Percentiles rank a stretch among this genome's conserved stretches.
These are phyloP conservation scores for Phlebiopsis gigantea DNA, from an alignment of 768 basidiomycete genomes.

Conservation along the genomic window DNA sequence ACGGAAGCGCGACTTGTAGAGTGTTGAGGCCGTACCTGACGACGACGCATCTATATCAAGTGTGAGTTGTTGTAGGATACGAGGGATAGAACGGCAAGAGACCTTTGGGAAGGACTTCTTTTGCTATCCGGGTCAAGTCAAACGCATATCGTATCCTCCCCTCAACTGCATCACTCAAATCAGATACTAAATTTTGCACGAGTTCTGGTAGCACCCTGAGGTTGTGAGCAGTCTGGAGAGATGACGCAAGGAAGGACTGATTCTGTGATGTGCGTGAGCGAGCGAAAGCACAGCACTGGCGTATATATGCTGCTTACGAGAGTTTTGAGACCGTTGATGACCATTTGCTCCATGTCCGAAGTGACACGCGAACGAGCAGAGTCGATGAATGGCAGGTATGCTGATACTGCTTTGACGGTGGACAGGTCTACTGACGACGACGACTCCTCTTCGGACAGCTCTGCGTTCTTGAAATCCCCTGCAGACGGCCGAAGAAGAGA, in stretches of 20 bases:
- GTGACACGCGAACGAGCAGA: slow-evolving; percentile 66
- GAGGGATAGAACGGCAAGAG: background rate
- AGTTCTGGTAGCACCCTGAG: slow-evolving; percentile 79
- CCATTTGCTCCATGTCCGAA: slow-evolving; percentile 88
- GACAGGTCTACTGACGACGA: slow-evolving; percentile 43
- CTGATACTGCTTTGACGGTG: slow-evolving; percentile 67
- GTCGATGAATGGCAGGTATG: slow-evolving; percentile 68
- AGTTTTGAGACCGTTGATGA: slow-evolving; percentile 69
- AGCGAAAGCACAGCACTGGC: background rate
- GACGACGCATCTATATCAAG: slow-evolving; percentile 18
- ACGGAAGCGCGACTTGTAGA: slow-evolving; percentile 81
- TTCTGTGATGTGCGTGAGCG: slow-evolving; percentile 45
- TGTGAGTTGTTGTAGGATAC: background rate
- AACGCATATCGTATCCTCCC: slow-evolving; percentile 77
- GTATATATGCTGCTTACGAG: slow-evolving; percentile 52
- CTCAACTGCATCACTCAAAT: slow-evolving; percentile 81
- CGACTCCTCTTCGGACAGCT: background rate
- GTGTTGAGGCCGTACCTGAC: slow-evolving; percentile 27
- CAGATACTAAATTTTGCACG: slow-evolving; percentile 70
- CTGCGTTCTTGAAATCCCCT: no score
- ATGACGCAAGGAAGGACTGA: slow-evolving; percentile 85
- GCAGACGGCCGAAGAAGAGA: slow-evolving; percentile 1
- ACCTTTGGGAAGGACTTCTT: slow-evolving; percentile 83
- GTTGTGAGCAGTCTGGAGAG: slow-evolving; percentile 94
- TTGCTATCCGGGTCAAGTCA: slow-evolving; percentile 82